Conservation (phyloP, 2,329 filamentous ascomycete genomes). For the Xylariaceae sp. region DNA sequence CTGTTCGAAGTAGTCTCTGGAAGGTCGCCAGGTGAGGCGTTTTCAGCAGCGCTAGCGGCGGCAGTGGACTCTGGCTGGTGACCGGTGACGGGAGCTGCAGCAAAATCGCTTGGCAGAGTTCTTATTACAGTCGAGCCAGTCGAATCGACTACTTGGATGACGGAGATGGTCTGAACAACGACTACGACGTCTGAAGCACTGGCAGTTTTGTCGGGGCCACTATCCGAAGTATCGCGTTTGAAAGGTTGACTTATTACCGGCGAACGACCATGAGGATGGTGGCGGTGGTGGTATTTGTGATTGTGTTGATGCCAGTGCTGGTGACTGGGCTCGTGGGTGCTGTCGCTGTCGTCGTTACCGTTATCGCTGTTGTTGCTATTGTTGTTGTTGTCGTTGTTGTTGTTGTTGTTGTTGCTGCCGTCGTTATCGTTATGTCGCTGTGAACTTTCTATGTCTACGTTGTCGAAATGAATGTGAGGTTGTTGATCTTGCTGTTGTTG, state of each 20-base stretch:
- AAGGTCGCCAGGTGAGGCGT: slow-evolving; percentile 33
- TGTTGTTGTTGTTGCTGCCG: slow-evolving; percentile 15
- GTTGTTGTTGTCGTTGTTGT: slow-evolving; percentile 20
- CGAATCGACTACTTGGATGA: slow-evolving; percentile 48
- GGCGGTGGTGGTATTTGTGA: slow-evolving; percentile 19
- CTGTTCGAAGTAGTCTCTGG: slow-evolving; percentile 27
- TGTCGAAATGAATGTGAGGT: slow-evolving; percentile 31
- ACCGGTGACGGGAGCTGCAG: slow-evolving; percentile 13
- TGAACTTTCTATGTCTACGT: slow-evolving; percentile 7
- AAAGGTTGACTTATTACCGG: slow-evolving; percentile 16
- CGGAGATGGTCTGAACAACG: slow-evolving; percentile 51
- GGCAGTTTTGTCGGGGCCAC: slow-evolving; percentile 9
- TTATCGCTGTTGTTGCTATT: slow-evolving; percentile 10
- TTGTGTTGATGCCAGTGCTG: slow-evolving; percentile 20
- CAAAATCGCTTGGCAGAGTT: slow-evolving; percentile 36
- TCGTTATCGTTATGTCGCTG: slow-evolving; percentile 21
- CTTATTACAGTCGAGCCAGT: slow-evolving; percentile 41
- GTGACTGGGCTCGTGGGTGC: not conserved
- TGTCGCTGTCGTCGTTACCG: not conserved
- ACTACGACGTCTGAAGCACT: slow-evolving; percentile 27
- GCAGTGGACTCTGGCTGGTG: slow-evolving; percentile 30
- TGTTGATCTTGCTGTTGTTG: slow-evolving; percentile 15
- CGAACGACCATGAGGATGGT: slow-evolving; percentile 32
- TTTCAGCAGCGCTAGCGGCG: slow-evolving; percentile 28
- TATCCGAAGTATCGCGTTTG: slow-evolving; percentile 20